Base-by-base conservation (phyloP, 1,284 basidiomycete genomes). In the Austroboletus niveus region DNA sequence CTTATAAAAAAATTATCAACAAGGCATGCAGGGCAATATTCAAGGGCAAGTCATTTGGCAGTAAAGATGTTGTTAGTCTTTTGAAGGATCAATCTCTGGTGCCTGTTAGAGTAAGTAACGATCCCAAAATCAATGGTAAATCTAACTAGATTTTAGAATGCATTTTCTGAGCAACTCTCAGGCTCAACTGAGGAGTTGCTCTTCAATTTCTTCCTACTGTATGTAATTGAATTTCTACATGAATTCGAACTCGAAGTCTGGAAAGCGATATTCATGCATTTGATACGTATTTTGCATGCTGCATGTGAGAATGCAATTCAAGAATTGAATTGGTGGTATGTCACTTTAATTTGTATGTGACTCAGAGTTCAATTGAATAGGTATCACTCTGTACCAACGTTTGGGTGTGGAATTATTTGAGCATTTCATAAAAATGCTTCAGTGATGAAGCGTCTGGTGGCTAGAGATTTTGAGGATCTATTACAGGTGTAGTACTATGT, bases 251-350 rank as follows among this genome's bases (percentile, higher is more conserved):
- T 49, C 2, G 60, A 53, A 2, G 58, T 58, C 1, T 58, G 52
- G 58, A 60, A 61, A 39, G 51, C 55, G 0, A 47, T 57, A 12
- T 52, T 62, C 15, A 49, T 44, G 1, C 61, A 62, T 43, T 36
- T 62, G 2, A 30, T 43, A 9, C 8, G 4, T 32, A 43, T 43
- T 9, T 20, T 43, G n/a, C 15, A 31, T 43, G 42, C 42, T 3
- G 5, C 3, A 17, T 27, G 42, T 10, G 42, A 29, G 5, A 11
- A 14, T 7, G 17, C 29, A 31, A 30, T 43, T 9, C 43, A 45
- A 20, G 31, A 45, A 35, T 27, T 45, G 9, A 35, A 45, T 34
- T 24, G 8, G 14, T 2, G 7, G 22, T 45, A 24, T 31, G 22
- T 22, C 1, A 24, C 3, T 1, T 5, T 45, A 39, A 24, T 29